Conservation (phyloP, 345 rosid genomes). For the Eucalyptus sp. region DNA sequence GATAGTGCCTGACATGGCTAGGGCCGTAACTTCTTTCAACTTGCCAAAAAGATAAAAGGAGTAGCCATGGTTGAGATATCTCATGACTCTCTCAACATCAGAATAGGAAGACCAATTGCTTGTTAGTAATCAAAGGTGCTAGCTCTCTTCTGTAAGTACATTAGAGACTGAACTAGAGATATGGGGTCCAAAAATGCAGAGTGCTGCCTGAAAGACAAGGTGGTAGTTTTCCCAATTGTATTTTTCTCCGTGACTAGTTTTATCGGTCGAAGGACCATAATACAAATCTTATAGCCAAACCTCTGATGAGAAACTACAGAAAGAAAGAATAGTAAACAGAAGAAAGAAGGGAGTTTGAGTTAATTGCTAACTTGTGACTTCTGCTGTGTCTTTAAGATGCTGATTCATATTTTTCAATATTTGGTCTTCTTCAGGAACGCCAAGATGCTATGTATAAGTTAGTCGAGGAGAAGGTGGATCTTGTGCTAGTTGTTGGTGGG, state of each 20-base stretch:
- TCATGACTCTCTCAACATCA: background rate
- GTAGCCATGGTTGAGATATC: background rate
- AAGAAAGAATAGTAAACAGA: background rate
- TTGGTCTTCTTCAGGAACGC: conserved; percentile 9
- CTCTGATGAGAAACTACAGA: background rate
- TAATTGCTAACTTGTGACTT: background rate
- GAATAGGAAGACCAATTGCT: background rate
- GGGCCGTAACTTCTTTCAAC: background rate
- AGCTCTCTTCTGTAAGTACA: background rate
- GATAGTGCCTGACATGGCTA: background rate
- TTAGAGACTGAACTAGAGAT: background rate
- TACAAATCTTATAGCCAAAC: background rate
- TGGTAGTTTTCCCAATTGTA: background rate
- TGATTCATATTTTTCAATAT: background rate
- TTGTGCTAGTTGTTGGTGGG: conserved; percentile 85
- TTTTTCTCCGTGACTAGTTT: background rate
- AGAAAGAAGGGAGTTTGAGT: background rate
- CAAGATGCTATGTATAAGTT: conserved; percentile 91
- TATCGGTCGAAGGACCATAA: background rate
- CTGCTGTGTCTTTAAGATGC: background rate
- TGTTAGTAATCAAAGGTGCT: background rate
- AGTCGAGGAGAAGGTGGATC: conserved; percentile 81
- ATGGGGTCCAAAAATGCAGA: background rate
- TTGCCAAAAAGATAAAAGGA: background rate
- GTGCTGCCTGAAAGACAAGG: rapidly evolving